Base-by-base conservation (phyloP, 352 stramenopile species). In the Globisporangium mamillatum region DNA sequence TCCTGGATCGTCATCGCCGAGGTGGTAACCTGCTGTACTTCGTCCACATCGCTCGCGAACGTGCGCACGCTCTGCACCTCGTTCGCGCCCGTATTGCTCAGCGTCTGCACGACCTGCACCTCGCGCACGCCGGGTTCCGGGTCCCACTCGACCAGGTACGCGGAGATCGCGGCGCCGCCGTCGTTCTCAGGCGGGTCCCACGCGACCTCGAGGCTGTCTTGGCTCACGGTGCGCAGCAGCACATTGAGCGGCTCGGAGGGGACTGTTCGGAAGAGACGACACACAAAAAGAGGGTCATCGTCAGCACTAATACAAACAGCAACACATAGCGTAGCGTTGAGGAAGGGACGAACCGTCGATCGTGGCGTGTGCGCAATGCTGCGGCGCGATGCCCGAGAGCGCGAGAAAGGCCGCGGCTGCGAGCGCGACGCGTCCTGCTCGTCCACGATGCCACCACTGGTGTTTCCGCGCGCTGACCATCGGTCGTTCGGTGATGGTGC, bases 41-140 rank as follows among this genome's bases (percentile, higher is more conserved):
- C 95, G 66, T 97, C 83, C 6, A 98, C 81, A 55, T 96, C 81
- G 4, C 63, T 74, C 0, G 84, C 87, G 32, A 83, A 91, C 1
- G 90, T 98, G 65, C 90, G 88, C 71, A 98, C 92, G 8, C 80
- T 95, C 79, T 99, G 94, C 48, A 98, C 84, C 73, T 98, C 94
- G 75, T 99, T 99, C 22, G 94, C 70, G 52, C 91, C 92, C 0
- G 92, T 92, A 74, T 97, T 93, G 34, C 81, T 80, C 18, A 69
- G 79, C 25, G 88, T 95, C 38, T 72, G 80, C 25, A 97, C 84
- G 22, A 89, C 77, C 72, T 98, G 95, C n/a, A 97, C 82, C 70
- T 98, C 93, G 44, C 84, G 81, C 18, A 86, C 81, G 36, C 93
- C 93, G 16, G 91, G 89, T 57, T 92, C 81, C 9, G 93, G 97